Evolutionary conservation across 495 filamentous ascomycete species (phyloP).

Genomic region (Xylona heveae): DNA sequence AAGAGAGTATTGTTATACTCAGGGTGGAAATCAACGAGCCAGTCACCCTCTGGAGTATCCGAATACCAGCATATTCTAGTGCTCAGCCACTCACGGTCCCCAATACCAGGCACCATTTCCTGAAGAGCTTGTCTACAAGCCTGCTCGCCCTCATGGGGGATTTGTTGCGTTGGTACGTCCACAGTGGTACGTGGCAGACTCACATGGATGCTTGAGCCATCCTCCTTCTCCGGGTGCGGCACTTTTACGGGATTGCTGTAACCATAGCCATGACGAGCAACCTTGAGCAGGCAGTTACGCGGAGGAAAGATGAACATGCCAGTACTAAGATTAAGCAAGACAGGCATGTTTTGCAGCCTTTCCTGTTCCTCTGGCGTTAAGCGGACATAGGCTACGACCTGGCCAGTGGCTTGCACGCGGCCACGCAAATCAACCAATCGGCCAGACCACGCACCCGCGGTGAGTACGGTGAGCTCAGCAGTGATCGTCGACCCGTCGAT

Average conservation of each 20-base stretch:
- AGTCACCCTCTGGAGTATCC: conserved; percentile 64
- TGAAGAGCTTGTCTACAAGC: conserved; percentile 38
- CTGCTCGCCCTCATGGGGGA: conserved; percentile 36
- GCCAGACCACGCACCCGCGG: conserved; percentile 71
- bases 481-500: conserved; percentile 26
- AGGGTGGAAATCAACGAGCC: conserved; percentile 62
- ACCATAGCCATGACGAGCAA: conserved; percentile 66
- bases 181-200: conserved; percentile 10
- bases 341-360: conserved; percentile 39
- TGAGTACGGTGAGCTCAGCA: conserved; percentile 58
- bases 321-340: conserved; percentile 55
- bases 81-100: conserved; percentile 36
- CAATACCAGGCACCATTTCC: conserved; percentile 39
- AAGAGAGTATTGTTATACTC: conserved; percentile 42
- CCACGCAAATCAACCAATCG: conserved; percentile 60
- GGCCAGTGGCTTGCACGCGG: conserved; percentile 53
- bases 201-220: conserved; percentile 13
- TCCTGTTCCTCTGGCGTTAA: conserved; percentile 47
- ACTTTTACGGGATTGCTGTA: conserved; percentile 43
- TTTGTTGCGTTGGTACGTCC: conserved; percentile 18
- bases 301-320: conserved; percentile 78
- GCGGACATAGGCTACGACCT: conserved; percentile 55
- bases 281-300: conserved; percentile 43
- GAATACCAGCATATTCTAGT: conserved; percentile 83
- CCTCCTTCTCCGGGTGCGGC: conserved; percentile 10